Base-by-base conservation (phyloP, 805 yeast species). In the Ogataea philodendri region DNA sequence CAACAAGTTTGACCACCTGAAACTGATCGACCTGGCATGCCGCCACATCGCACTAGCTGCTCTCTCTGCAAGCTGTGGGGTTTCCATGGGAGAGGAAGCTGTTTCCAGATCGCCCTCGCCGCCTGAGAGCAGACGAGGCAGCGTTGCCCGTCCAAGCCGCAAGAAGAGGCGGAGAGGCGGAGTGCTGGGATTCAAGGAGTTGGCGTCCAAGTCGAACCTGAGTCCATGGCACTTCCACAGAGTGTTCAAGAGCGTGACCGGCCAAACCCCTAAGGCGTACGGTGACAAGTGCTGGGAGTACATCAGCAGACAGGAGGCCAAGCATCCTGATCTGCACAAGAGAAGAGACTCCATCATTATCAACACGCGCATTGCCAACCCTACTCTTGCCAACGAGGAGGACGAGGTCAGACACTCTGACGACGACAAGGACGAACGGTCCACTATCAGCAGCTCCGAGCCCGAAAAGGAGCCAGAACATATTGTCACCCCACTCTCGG, bases 201-300 rank as follows among this genome's bases (percentile, higher is more conserved):
- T 87, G 53, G 96, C 95, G 7, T 79, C 85, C 14, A 83, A 86
- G 54, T 80, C 88, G 7, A 82, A 82, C 47, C 70, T 87, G 41
- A 76, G 86, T 8, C 93, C 95, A 16, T 87, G 95, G 95, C 96
- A 87, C 60, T 87, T 87, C 61, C 96, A 87, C 66, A 68, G 96
- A 33, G 95, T 87, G 15, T 87, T 87, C 68, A 82, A 87, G 60
- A 74, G 81, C 37, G 84, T 86, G 42, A 84, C 94, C 5, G 90
- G 94, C 2, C 70, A 85, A 40, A 86, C 96, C 1, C 95, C 95
- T 15, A 84, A 86, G 65, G 81, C 85, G 5, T 86, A 86, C 52
- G 95, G 95, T 33, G 95, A 86, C 54, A 78, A 79, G 44, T 84
- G 95, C 55, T 81, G 76, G 68, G 80, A 75, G 44, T 77, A 59